phyloP scores from a whole-genome alignment of 805 yeast genomes.

The Cyberlindnera amylophila region DNA sequence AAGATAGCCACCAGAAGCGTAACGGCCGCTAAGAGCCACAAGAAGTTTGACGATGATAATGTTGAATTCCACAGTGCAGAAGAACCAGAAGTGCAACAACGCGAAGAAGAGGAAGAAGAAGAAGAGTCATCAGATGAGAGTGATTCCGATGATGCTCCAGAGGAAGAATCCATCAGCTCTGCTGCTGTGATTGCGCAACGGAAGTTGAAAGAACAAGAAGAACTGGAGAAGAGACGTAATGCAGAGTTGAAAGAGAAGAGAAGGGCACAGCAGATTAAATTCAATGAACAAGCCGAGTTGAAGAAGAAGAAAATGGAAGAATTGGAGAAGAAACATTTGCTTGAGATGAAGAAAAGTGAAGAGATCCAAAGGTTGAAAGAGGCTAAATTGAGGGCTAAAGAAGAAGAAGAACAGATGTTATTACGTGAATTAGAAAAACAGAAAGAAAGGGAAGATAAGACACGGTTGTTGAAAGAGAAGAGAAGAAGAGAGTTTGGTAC shows the following conservation, averaged over 20 bases:
- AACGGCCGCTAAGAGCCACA: constrained; percentile 7
- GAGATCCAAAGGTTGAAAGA: constrained; percentile 15
- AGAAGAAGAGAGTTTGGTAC: constrained; percentile 11
- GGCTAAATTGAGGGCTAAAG: constrained; percentile 13
- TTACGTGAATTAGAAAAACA: constrained; percentile 16
- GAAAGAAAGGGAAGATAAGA: constrained; percentile 15
- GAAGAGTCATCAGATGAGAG: constrained; percentile 17
- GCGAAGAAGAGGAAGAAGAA: constrained; percentile 21
- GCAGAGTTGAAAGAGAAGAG: constrained; percentile 28
- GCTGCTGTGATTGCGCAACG: constrained; percentile 15
- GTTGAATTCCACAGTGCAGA: constrained; percentile 1
- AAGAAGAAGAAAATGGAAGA: constrained; percentile 21
- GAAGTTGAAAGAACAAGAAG: constrained; percentile 22
- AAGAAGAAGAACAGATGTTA: constrained; percentile 20
- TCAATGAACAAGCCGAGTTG: constrained; percentile 23
- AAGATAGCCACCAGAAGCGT: constrained; percentile 1
- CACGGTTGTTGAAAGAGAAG: constrained; percentile 14
- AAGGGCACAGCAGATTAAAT: constrained; percentile 24
- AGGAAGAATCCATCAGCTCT: constrained; percentile 38
- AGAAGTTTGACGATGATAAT: constrained; percentile 26
- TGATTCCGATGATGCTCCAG: constrained; percentile 46
- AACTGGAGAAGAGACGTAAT: constrained; percentile 27
- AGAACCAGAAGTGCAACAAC: constrained; percentile 1
- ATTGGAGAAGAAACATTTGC: constrained; percentile 18
- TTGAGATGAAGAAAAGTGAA: constrained; percentile 20